Base-by-base conservation (phyloP, 2,329 filamentous ascomycete genomes). In the Colletotrichum tofieldiae region DNA sequence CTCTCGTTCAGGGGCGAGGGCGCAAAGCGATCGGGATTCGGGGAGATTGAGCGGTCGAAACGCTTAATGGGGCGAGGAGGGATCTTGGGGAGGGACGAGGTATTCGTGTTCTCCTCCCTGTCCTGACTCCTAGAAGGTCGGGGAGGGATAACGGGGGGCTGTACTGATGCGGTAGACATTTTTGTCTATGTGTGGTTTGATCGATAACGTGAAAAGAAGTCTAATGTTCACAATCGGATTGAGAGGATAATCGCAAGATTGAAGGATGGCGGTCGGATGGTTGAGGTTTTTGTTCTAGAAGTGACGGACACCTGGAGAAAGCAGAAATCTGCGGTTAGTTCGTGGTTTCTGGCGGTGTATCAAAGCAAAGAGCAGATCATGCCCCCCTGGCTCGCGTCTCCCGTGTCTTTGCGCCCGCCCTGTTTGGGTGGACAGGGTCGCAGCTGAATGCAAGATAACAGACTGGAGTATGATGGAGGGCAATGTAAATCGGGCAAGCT, bases 1-100 rank as follows among this genome's bases (percentile, higher is more conserved):
- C 85, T 89, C 78, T 94, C 93, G 80, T 96, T 96, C 78, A 98
- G 86, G 11, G 96, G 96, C 64, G 95, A 98, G 62, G 91, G 94
- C 45, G 94, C 93, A 81, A 93, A 98, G 77, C 92, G 92, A 77
- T 94, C 92, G 76, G 92, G 90, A 76, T 90, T 89, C 54, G 94
- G 94, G 67, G 94, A 97, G 74, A 92, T 81, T 39, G 94, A 94
- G 81, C 94, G 93, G 75, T 94, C 92, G 77, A 91, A 79, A 56
- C 93, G 93, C 80, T 92, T 92, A 64, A 81, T 75, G 5, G 95
- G 95, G 74, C 95, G 93, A 73, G 94, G 93, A 75, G 95, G 95
- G 60, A 98, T 88, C 78, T 89, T 90, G 73, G 95, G 95, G 52
- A 90, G 83, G 54, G 77, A 67, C 52, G 78, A 76, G 7, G 77